Percentiles rank a stretch among this genome's conserved stretches.
Conservation (phyloP, 73 alveolate species). For the Paramecium sexaurelia region DNA sequence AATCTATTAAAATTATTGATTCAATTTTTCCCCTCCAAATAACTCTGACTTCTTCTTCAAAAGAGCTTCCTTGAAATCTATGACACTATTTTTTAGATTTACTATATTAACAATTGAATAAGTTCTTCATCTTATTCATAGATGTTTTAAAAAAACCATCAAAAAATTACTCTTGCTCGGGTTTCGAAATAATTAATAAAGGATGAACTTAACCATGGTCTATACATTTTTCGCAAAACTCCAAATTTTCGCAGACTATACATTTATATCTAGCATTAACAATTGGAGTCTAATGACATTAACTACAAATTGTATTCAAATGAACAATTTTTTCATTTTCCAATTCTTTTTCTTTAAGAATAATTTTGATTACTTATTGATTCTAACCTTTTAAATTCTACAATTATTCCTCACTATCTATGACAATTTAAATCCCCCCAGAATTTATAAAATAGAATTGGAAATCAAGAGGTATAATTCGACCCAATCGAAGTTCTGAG, state of each 20-base stretch:
- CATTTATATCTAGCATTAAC: conserved; percentile 11
- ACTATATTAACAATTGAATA: background rate
- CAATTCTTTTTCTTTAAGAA: conserved; percentile 15
- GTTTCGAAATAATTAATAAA: background rate
- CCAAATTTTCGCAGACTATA: background rate
- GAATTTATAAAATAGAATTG: background rate
- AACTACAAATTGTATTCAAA: background rate
- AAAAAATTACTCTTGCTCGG: background rate
- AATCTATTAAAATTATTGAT: background rate
- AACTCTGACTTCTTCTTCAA: background rate
- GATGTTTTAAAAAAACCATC: conserved; percentile 7
- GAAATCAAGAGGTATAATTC: background rate
- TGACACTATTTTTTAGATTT: background rate
- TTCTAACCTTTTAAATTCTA: background rate
- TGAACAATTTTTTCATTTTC: background rate
- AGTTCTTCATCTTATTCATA: background rate
- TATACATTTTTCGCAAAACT: conserved; percentile 7
- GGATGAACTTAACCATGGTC: conserved; percentile 31
- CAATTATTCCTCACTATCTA: background rate
- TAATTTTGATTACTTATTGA: background rate
- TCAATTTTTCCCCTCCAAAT: background rate
- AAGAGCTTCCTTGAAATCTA: background rate
- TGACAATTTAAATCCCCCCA: background rate
- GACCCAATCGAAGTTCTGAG: background rate
- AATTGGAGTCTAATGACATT: background rate